Evolutionary conservation across 2,329 filamentous ascomycete genomes (phyloP).

Genomic region (Colletotrichum lini): DNA sequence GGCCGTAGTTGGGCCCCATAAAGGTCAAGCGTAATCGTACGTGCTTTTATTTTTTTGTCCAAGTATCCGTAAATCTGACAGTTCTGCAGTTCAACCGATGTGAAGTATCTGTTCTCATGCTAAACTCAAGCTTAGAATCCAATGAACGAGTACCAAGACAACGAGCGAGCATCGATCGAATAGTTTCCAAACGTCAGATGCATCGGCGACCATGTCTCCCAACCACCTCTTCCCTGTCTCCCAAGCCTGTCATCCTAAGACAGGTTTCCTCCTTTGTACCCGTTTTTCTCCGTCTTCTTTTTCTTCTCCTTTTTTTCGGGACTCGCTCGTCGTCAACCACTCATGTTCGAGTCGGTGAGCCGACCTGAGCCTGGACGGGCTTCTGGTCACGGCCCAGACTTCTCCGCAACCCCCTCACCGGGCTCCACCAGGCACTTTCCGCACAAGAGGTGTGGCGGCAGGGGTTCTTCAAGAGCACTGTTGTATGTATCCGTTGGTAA

Average conservation of each 20-base stretch:
- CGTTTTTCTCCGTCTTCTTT: too few species aligned
- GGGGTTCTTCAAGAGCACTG: background rate
- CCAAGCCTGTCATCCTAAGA: constrained; percentile 28
- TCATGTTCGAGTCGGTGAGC: constrained; percentile 21
- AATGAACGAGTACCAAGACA: background rate
- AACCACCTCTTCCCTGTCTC: constrained; percentile 31
- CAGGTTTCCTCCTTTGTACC: background rate
- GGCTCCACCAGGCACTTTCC: constrained; percentile 1
- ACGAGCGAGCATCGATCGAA: background rate
- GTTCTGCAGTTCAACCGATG: constrained; percentile 1
- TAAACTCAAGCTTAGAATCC: background rate
- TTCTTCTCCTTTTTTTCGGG: background rate
- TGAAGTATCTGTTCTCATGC: background rate
- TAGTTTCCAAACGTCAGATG: constrained; percentile 5
- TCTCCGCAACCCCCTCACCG: constrained; percentile 11
- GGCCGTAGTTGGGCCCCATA: too few species aligned
- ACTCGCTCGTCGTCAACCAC: constrained; percentile 17
- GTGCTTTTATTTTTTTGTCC: too few species aligned
- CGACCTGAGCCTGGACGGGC: constrained; percentile 12
- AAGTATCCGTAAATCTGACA: background rate
- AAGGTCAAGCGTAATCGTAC: too few species aligned
- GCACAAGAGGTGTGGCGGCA: background rate
- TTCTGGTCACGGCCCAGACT: background rate
- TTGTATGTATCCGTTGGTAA: too few species aligned
- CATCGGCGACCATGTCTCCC: constrained; percentile 14